phyloP scores from a whole-genome alignment of 202 grass and related monocot genomes.

The Setaria viridis region DNA sequence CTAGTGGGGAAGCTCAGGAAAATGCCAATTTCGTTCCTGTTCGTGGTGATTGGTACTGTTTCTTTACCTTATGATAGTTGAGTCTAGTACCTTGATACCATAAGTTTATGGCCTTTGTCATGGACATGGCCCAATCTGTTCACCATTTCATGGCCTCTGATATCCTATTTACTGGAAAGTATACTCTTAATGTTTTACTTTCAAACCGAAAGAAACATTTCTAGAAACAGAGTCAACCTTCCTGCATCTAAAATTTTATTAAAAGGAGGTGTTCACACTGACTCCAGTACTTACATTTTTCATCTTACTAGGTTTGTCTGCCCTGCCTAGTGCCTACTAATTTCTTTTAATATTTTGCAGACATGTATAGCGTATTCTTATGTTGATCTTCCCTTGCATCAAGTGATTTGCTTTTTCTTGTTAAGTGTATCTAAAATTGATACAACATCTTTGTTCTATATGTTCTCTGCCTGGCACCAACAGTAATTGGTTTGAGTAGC shows the following conservation, averaged over 20 bases:
- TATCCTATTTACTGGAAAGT: conserved; percentile 15
- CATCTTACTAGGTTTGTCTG: not conserved
- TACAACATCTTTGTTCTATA: not conserved
- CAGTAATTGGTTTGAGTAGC: not conserved
- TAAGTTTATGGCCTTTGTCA: not conserved
- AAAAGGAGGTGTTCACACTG: not conserved
- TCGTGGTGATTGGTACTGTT: conserved; percentile 87
- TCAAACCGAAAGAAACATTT: not conserved
- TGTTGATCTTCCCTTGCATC: too few relatives aligned
- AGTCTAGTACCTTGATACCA: conserved; percentile 16
- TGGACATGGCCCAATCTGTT: not conserved
- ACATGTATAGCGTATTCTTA: not conserved
- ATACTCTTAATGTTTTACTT: not conserved
- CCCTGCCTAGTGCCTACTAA: not conserved
- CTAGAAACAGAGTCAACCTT: not conserved
- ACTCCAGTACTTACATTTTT: not conserved
- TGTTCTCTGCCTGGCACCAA: not conserved
- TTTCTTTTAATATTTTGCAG: conserved; percentile 5
- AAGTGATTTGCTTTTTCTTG: not conserved
- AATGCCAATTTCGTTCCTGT: conserved; percentile 97
- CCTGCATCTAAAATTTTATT: not conserved
- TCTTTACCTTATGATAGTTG: conserved; percentile 12
- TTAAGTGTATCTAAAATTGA: not conserved
- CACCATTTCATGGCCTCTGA: conserved; percentile 2
- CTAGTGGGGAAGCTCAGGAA: conserved; percentile 79